Percentiles rank a stretch among this genome's conserved stretches.
phyloP scores from a whole-genome alignment of 2,329 filamentous ascomycete species.

The Chaetomiaceae sp. region DNA sequence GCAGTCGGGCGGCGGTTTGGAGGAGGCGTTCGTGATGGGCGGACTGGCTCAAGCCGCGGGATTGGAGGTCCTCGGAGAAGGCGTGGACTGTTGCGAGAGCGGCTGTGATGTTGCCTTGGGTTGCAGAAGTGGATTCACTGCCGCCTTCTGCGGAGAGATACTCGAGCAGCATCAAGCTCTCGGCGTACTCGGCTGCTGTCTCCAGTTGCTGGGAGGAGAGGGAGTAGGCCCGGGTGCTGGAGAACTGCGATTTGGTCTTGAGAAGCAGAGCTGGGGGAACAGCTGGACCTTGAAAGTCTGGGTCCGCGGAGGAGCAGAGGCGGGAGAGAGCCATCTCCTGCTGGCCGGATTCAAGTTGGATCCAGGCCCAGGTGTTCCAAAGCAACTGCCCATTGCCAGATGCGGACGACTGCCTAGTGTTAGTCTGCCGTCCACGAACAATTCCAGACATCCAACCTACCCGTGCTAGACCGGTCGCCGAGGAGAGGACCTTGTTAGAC shows the following conservation, averaged over 20 bases:
- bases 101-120: slow-evolving; percentile 53
- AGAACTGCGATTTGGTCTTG: slow-evolving; percentile 50
- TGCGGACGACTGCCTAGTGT: slow-evolving; percentile 50
- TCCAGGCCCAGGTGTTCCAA: slow-evolving; percentile 63
- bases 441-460: slow-evolving; percentile 27
- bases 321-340: slow-evolving; percentile 33
- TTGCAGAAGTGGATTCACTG: slow-evolving; percentile 40
- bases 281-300: slow-evolving; percentile 20
- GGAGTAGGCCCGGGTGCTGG: slow-evolving; percentile 49
- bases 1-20: slow-evolving; percentile 61
- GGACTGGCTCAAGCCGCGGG: slow-evolving; percentile 32
- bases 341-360: slow-evolving; percentile 47
- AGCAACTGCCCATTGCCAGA: slow-evolving; percentile 53
- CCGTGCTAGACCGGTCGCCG: slow-evolving; percentile 51
- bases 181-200: slow-evolving; percentile 51
- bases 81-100: slow-evolving; percentile 39
- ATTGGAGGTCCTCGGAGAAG: slow-evolving; percentile 40
- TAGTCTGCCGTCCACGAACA: background rate
- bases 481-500: slow-evolving; percentile 60
- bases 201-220: slow-evolving; percentile 46
- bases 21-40: slow-evolving; percentile 58
- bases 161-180: slow-evolving; percentile 59
- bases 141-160: slow-evolving; percentile 51
- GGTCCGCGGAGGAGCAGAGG: slow-evolving; percentile 38
- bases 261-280: slow-evolving; percentile 41